These are phyloP conservation scores for Rhamnella rubrinervis DNA, from an alignment of 331 rosid species.

Conservation along the genomic window DNA sequence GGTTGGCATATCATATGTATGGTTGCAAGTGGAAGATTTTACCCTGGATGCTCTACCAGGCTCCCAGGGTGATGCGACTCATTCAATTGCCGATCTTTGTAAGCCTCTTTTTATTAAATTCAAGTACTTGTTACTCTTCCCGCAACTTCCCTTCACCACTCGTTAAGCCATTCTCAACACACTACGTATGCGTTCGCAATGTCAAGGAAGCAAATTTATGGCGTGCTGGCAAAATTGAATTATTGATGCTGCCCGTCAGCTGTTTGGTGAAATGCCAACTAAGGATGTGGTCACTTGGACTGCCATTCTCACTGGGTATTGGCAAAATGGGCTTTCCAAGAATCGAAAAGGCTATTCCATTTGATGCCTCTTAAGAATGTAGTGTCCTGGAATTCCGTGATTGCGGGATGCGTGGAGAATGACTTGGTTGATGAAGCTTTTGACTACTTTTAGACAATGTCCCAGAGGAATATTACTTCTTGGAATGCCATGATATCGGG, in stretches of 20 bases:
- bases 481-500: constrained; percentile 54
- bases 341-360: constrained; percentile 32
- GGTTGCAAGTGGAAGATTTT: too few relatives aligned
- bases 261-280: constrained; percentile 45
- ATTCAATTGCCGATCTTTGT: neutral
- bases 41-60: too few relatives aligned
- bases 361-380: constrained; percentile 40
- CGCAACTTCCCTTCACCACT: neutral
- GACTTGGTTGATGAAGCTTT: constrained; percentile 43
- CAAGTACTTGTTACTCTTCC: neutral
- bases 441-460: constrained; percentile 34
- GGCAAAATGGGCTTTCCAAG: constrained; percentile 41
- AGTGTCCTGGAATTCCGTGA: constrained; percentile 57
- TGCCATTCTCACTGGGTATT: constrained; percentile 47
- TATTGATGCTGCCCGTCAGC: constrained; percentile 34
- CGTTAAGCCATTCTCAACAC: constrained; percentile 25
- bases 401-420: constrained; percentile 43
- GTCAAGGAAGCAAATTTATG: constrained; percentile 35
- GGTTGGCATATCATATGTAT: too few relatives aligned
- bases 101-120: neutral
- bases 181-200: constrained; percentile 31
- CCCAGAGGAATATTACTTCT: constrained; percentile 39
- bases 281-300: constrained; percentile 50
- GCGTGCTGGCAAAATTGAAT: constrained; percentile 31
- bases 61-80: neutral